Conservation (phyloP, 176 grass and related monocot genomes). For the Triticum dicoccoides region DNA sequence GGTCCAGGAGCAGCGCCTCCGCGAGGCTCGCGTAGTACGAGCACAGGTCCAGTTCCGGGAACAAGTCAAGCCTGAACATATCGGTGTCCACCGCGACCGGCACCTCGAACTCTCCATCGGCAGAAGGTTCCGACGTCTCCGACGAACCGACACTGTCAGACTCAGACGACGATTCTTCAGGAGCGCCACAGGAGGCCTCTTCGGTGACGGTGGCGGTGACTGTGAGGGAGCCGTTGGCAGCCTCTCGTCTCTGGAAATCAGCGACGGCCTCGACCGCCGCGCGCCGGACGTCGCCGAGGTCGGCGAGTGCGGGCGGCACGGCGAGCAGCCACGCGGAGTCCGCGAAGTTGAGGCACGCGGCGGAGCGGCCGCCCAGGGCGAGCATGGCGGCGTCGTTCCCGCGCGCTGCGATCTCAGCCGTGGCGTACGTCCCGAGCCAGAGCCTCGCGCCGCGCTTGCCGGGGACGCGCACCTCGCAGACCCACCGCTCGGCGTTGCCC, state of each 20-base stretch:
- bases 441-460: constrained; percentile 46
- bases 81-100: neutral
- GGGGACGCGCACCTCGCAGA: constrained; percentile 76
- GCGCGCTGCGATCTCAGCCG: constrained; percentile 55
- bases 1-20: constrained; percentile 52
- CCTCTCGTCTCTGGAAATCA: constrained; percentile 12
- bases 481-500: constrained; percentile 45
- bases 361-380: constrained; percentile 26
- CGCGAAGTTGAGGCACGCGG: constrained; percentile 51
- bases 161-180: neutral
- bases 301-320: constrained; percentile 19
- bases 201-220: neutral
- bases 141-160: neutral
- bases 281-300: constrained; percentile 29
- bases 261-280: constrained; percentile 36
- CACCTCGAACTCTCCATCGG: neutral
- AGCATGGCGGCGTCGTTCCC: constrained; percentile 60
- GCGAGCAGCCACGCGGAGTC: constrained; percentile 52
- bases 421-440: constrained; percentile 70
- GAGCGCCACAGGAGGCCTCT: neutral
- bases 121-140: neutral
- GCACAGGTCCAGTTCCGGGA: constrained; percentile 29
- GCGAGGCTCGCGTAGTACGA: constrained; percentile 50
- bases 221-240: neutral
- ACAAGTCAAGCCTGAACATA: constrained; percentile 19